Evolutionary conservation across 371 early-diverging fungal species (phyloP).

Genomic region (Blakeslea trispora): DNA sequence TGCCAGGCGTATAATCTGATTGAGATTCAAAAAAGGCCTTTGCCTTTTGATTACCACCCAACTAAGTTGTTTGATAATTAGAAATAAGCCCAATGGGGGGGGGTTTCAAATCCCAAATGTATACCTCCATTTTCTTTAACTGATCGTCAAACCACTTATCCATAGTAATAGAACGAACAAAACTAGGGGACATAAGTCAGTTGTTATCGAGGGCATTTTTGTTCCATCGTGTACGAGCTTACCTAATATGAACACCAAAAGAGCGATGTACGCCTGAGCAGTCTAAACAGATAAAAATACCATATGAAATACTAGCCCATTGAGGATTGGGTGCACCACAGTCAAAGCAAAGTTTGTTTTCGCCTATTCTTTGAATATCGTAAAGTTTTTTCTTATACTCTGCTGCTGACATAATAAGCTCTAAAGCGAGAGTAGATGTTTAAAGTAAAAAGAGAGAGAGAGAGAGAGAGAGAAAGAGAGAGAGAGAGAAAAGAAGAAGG

Average conservation of each 20-base stretch:
- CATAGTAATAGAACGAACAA: conserved; percentile 98
- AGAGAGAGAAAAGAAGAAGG: conserved; percentile 9
- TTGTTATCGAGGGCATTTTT: not conserved
- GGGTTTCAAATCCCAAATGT: not conserved
- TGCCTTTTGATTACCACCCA: conserved; percentile 94
- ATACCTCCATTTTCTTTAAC: conserved; percentile 87
- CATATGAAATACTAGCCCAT: conserved; percentile 96
- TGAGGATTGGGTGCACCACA: conserved; percentile 85
- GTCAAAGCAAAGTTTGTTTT: conserved; percentile 81
- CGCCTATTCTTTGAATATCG: conserved; percentile 73
- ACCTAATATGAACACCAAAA: conserved; percentile 93
- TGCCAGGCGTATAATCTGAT: conserved; percentile 76
- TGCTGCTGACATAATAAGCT: conserved; percentile 30
- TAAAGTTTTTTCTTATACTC: conserved; percentile 69
- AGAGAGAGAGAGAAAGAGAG: conserved; percentile 2
- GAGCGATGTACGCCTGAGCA: conserved; percentile 94
- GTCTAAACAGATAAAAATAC: conserved; percentile 97
- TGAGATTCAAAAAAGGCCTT: conserved; percentile 84
- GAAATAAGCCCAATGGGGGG: not conserved
- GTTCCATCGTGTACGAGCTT: conserved; percentile 9
- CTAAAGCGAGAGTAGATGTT: not conserved
- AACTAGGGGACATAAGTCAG: conserved; percentile 48
- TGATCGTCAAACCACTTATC: conserved; percentile 97
- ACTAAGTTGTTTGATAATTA: conserved; percentile 25
- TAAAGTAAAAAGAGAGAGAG: not conserved